Evolutionary conservation across 768 basidiomycete species (phyloP), one percentile per base, ranked within the genome.

Genomic region (Pleurotus salmoneostramineus): DNA sequence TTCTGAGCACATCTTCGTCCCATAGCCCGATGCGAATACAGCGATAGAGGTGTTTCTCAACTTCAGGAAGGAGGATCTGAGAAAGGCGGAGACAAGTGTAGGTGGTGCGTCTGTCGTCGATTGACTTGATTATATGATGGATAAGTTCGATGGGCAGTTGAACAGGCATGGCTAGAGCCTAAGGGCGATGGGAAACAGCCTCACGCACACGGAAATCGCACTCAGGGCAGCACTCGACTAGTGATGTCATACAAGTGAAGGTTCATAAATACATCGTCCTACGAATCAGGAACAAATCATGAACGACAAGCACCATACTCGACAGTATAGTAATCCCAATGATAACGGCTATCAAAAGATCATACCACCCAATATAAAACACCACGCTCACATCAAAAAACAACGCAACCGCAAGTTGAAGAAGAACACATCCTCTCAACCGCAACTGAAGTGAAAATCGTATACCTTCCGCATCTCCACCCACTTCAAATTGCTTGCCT

Each of bases 331-430:
- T 36, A 10, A 35, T 35, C 31, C 50, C 50, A 36, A 52, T 52
- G 5, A 52, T n/a, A 33, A 52, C 14, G 6, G 50, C 50, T 11
- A 36, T 52, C 15, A 52, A 32, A 3, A 36, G 27, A 36, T 52
- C 50, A 15, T 52, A 52, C 14, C 10, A 35, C 33, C 27, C 34
- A 36, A 52, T 36, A 27, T 35, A 52, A 14, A 52, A 52, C 1
- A 52, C 50, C 32, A 52, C 37, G 27, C 50, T 52, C 34, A 35
- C 34, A 15, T 52, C 50, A 15, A 52, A 52, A 11, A 52, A 35
- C 8, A 52, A 12, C 6, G 34, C 50, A 6, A 52, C 50, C 33
- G 37, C 14, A 3, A 52, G 33, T 35, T 52, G 50, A 12, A 52
- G 50, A 8, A 52, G 34, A 5, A 52, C 10, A 36, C 50, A 52